Percentiles rank a stretch among this genome's conserved stretches.
Conservation (phyloP, 139 green algal species). For the Picochlorum sp. region DNA sequence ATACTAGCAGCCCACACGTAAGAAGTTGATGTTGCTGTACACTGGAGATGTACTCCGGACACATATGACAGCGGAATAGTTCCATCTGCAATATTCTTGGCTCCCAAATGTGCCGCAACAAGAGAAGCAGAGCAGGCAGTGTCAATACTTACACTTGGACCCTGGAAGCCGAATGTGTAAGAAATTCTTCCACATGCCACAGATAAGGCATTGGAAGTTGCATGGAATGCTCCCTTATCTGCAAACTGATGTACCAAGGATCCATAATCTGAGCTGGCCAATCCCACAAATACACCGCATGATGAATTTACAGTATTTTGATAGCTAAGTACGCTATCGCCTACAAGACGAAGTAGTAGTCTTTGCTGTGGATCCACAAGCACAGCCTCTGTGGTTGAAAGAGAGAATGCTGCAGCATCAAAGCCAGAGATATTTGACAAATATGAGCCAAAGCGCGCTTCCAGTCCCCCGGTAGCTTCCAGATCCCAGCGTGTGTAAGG, state of each 20-base stretch:
- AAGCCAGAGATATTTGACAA: conserved; percentile 40
- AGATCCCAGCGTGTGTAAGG: conserved; percentile 41
- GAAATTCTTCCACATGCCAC: conserved; percentile 57
- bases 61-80: conserved; percentile 12
- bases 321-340: conserved; percentile 10
- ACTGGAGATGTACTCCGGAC: conserved; percentile 30
- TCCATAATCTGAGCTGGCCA: conserved; percentile 63
- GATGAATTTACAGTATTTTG: background rate
- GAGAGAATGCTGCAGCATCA: conserved; percentile 53
- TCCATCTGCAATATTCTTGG: conserved; percentile 1
- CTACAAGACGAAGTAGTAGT: conserved; percentile 20
- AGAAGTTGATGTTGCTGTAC: conserved; percentile 22
- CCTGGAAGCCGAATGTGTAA: conserved; percentile 56
- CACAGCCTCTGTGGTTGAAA: conserved; percentile 40
- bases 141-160: conserved; percentile 65
- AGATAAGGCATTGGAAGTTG: conserved; percentile 40
- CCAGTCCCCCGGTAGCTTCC: conserved; percentile 14
- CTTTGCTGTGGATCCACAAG: conserved; percentile 62
- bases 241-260: conserved; percentile 28
- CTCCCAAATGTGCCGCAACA: conserved; percentile 41
- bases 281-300: conserved; percentile 56
- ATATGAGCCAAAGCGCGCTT: conserved; percentile 44
- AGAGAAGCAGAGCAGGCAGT: conserved; percentile 60
- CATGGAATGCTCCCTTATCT: conserved; percentile 46
- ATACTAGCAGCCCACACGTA: conserved; percentile 47